Percentiles rank a stretch among this genome's conserved stretches.
These are phyloP conservation scores for Yamadazyma friedrichii DNA, from an alignment of 1,139 yeast species.

Conservation along the genomic window DNA sequence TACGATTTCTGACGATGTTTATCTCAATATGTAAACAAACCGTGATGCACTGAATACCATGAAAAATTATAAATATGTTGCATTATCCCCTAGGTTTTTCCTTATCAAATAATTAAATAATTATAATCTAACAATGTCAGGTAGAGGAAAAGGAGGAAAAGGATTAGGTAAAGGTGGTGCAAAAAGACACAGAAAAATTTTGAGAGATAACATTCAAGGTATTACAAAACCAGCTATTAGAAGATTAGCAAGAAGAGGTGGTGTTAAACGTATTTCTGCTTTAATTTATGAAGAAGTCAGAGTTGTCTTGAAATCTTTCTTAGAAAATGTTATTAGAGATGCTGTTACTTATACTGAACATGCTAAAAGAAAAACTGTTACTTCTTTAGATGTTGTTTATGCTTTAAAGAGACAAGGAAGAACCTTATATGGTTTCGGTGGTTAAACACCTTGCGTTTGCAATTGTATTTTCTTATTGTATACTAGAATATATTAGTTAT, in stretches of 20 bases:
- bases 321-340: conserved; percentile 96
- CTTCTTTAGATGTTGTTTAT: conserved; percentile 23
- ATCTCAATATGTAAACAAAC: neutral
- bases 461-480: conserved; percentile 13
- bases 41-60: neutral
- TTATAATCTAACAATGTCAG: conserved; percentile 61
- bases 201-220: conserved; percentile 99
- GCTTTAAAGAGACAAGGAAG: conserved; percentile 91
- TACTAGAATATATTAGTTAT: conserved; percentile 16
- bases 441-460: conserved; percentile 47
- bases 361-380: conserved; percentile 96
- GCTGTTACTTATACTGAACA: conserved; percentile 99
- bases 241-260: conserved; percentile 99
- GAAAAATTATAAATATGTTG: conserved; percentile 8
- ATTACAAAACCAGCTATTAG: conserved; percentile 99
- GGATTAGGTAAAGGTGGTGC: conserved; percentile 99
- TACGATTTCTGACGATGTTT: too few species aligned
- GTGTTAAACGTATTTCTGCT: conserved; percentile 99
- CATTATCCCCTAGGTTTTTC: conserved; percentile 2
- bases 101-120: conserved; percentile 8
- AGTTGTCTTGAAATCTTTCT: conserved; percentile 92
- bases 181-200: conserved; percentile 99
- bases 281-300: conserved; percentile 98
- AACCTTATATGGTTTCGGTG: conserved; percentile 99
- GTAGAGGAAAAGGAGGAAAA: conserved; percentile 99